Evolutionary conservation across 2,329 filamentous ascomycete genomes (phyloP).

Genomic region (Trichophyton simii): DNA sequence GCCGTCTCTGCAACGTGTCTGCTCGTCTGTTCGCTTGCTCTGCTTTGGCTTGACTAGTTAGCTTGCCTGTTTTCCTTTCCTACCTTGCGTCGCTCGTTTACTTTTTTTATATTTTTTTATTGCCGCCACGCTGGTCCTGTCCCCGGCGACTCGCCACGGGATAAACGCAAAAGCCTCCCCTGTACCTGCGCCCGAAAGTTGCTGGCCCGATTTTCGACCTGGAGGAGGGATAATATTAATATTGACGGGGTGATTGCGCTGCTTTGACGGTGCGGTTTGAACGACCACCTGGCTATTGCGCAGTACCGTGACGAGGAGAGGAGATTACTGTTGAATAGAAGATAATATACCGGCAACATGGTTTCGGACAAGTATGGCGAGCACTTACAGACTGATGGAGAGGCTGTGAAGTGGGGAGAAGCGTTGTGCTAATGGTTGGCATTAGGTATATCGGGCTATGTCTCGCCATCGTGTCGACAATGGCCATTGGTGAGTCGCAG

Average conservation of each 20-base stretch:
- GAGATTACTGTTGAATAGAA: neutral
- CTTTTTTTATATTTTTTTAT: neutral
- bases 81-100: slow-evolving; percentile 1
- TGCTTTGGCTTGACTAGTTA: neutral
- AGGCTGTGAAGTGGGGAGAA: neutral
- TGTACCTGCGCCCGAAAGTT: neutral
- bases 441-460: slow-evolving; percentile 36
- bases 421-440: slow-evolving; percentile 3
- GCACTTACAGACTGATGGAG: slow-evolving; percentile 7
- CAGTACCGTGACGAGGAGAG: neutral
- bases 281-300: neutral
- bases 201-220: slow-evolving; percentile 3
- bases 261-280: neutral
- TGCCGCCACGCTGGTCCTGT: neutral
- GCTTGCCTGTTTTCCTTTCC: neutral
- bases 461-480: slow-evolving; percentile 36
- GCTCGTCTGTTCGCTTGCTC: neutral
- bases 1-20: neutral
- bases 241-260: neutral
- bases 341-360: slow-evolving; percentile 20
- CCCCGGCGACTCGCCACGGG: neutral
- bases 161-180: neutral
- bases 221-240: slow-evolving; percentile 1
- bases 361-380: slow-evolving; percentile 32
- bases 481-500: slow-evolving; percentile 32